Percentiles rank a stretch among this genome's conserved stretches.
Evolutionary conservation across 352 stramenopile species (phyloP).

Genomic region (Thalassiosira exigua): DNA sequence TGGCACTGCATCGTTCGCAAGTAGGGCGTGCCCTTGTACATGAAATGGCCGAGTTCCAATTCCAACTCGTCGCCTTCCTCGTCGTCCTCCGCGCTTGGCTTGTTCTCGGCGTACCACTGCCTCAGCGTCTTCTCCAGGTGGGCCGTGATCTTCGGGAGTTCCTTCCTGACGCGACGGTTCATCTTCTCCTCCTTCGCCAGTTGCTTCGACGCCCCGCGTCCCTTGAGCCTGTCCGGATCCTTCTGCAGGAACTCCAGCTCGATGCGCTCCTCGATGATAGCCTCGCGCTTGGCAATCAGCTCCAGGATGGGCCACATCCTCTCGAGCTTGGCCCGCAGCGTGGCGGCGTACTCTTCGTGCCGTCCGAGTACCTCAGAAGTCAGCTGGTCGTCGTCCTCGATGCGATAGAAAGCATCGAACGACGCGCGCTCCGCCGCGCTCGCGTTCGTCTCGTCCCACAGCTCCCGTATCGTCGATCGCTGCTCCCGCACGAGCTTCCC

Average conservation of each 20-base stretch:
- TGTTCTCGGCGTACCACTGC: constrained; percentile 71
- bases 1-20: constrained; percentile 70
- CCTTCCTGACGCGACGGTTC: constrained; percentile 79
- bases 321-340: constrained; percentile 70
- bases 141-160: constrained; percentile 79
- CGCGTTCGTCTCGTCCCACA: constrained; percentile 81
- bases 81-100: constrained; percentile 31
- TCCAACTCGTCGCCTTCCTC: constrained; percentile 25
- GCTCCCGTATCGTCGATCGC: constrained; percentile 60
- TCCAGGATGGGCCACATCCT: constrained; percentile 84
- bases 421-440: constrained; percentile 46
- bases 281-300: constrained; percentile 81
- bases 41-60: constrained; percentile 64
- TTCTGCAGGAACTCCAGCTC: constrained; percentile 85
- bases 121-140: constrained; percentile 69
- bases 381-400: constrained; percentile 66
- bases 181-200: constrained; percentile 88
- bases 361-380: constrained; percentile 72
- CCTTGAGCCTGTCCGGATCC: constrained; percentile 82
- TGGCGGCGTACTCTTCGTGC: constrained; percentile 74
- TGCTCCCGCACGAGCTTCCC: constrained; percentile 83
- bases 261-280: constrained; percentile 78
- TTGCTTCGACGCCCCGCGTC: constrained; percentile 76
- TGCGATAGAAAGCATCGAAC: constrained; percentile 65
- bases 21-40: constrained; percentile 76